phyloP scores from a whole-genome alignment of 228 moss, liverwort and hornwort genomes.

The Sphagnum fallax region DNA sequence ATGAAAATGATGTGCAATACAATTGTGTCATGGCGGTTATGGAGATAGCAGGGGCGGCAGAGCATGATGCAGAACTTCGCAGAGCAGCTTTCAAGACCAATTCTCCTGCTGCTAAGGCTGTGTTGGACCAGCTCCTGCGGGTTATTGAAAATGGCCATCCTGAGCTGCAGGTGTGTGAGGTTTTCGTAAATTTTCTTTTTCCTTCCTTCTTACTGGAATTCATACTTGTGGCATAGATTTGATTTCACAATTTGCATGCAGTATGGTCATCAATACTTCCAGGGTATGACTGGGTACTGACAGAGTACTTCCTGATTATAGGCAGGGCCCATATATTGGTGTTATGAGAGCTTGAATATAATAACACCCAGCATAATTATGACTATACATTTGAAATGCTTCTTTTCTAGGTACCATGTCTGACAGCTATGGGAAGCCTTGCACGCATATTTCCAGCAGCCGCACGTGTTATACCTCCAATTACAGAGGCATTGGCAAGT shows the following conservation, averaged over 20 bases:
- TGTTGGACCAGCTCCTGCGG: slow-evolving; percentile 5
- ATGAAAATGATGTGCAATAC: not conserved
- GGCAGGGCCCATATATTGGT: no score
- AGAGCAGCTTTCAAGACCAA: slow-evolving; percentile 6
- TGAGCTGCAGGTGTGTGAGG: slow-evolving; percentile 1
- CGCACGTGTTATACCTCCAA: not conserved
- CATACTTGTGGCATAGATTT: not conserved
- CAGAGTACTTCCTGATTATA: no score
- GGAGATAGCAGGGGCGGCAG: slow-evolving; percentile 4
- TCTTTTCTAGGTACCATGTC: not conserved
- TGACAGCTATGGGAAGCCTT: not conserved
- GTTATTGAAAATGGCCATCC: slow-evolving; percentile 5
- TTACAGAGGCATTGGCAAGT: not conserved
- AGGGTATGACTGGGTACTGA: no score
- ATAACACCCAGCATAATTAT: not conserved
- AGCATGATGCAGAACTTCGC: slow-evolving; percentile 4
- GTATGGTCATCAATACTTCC: not conserved
- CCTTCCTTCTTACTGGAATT: not conserved
- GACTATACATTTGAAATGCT: not conserved
- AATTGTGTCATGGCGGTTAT: slow-evolving; percentile 7
- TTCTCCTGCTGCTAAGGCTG: slow-evolving; percentile 5
- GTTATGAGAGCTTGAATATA: not conserved
- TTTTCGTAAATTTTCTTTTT: not conserved
- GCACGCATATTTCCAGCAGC: not conserved
- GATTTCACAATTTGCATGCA: not conserved